Evolutionary conservation across 2,329 filamentous ascomycete genomes (phyloP).

Genomic region (Cadophora gregata): DNA sequence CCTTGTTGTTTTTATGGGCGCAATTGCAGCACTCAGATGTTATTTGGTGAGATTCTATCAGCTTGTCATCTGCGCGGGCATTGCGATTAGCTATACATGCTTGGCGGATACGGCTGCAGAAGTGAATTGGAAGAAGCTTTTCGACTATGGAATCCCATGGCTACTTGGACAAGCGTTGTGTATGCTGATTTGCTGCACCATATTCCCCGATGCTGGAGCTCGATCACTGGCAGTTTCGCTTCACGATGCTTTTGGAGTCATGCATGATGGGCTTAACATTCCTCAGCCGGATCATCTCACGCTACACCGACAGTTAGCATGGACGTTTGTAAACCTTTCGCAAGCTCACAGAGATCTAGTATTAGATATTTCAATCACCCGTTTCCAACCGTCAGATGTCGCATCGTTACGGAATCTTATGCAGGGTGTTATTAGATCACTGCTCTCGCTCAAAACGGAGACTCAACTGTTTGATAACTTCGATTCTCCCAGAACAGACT

Average conservation of each 20-base stretch:
- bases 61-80: constrained; percentile 58
- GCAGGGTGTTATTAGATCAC: constrained; percentile 59
- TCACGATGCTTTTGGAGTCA: constrained; percentile 53
- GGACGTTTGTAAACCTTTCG: constrained; percentile 61
- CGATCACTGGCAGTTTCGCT: constrained; percentile 56
- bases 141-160: constrained; percentile 61
- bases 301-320: constrained; percentile 53
- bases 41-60: constrained; percentile 63
- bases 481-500: constrained; percentile 23
- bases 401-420: constrained; percentile 58
- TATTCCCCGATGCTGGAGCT: constrained; percentile 63
- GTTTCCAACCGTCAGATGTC: constrained; percentile 57
- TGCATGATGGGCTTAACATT: constrained; percentile 51
- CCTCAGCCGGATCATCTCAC: constrained; percentile 45
- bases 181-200: constrained; percentile 53
- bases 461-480: constrained; percentile 51
- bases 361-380: constrained; percentile 61
- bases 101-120: constrained; percentile 54
- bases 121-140: constrained; percentile 57
- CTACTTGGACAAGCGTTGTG: constrained; percentile 59
- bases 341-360: constrained; percentile 61
- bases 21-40: constrained; percentile 58
- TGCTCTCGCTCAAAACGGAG: constrained; percentile 58
- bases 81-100: constrained; percentile 60
- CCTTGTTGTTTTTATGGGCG: constrained; percentile 57